Percentiles rank a stretch among this genome's conserved stretches.
Evolutionary conservation across 352 stramenopile species (phyloP).

Genomic region (Globisporangium abappressorium): DNA sequence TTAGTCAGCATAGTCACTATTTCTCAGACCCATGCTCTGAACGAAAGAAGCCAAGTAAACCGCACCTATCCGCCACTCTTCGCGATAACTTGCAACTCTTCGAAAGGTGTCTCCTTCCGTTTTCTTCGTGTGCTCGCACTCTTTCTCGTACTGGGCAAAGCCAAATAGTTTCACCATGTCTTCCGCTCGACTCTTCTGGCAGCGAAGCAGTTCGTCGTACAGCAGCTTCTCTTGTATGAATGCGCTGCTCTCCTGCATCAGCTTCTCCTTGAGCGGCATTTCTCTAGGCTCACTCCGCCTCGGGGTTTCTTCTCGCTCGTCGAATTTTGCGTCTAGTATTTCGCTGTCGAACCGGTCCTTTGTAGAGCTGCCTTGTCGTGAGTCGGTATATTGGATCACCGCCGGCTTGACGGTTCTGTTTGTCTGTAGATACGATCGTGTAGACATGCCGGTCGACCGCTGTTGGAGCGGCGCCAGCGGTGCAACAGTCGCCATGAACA

Average conservation of each 20-base stretch:
- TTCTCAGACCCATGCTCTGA: not conserved
- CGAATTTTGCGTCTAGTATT: not conserved
- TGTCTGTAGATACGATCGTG: not conserved
- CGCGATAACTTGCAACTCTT: constrained; percentile 23
- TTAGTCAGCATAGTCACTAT: not conserved
- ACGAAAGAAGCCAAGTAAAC: not conserved
- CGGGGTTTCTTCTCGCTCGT: constrained; percentile 11
- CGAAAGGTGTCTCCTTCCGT: constrained; percentile 14
- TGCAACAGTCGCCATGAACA: not conserved
- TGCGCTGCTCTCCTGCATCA: constrained; percentile 8
- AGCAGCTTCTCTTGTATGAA: constrained; percentile 25
- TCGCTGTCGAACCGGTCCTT: not conserved
- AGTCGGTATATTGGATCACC: not conserved
- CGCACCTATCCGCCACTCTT: constrained; percentile 42
- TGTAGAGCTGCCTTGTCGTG: not conserved
- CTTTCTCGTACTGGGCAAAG: not conserved
- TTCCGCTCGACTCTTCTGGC: constrained; percentile 31
- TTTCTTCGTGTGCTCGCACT: not conserved
- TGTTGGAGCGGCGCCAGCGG: constrained; percentile 1
- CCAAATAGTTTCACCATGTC: constrained; percentile 24
- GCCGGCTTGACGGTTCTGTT: constrained; percentile 1
- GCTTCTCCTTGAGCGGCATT: not conserved
- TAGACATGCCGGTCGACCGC: not conserved
- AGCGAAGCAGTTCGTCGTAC: constrained; percentile 37
- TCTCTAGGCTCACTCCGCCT: not conserved